Evolutionary conservation across 345 rosid species (phyloP).

Genomic region (Bretschneidera sinensis): DNA sequence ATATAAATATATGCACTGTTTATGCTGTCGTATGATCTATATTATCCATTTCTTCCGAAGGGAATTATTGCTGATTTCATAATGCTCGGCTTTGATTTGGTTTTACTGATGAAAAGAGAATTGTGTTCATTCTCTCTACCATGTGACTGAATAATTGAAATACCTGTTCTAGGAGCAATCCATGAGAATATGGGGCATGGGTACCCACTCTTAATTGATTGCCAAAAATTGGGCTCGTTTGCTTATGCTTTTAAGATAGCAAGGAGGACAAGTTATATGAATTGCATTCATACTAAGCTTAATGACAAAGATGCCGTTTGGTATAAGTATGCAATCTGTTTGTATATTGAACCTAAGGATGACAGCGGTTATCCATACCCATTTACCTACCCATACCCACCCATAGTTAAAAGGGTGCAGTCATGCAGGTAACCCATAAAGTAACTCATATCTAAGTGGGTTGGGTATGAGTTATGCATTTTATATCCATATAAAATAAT

Average conservation of each 20-base stretch:
- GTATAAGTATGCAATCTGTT: not conserved
- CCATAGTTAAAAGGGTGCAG: too few relatives aligned
- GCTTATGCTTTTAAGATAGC: not conserved
- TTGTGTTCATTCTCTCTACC: not conserved
- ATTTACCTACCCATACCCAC: too few relatives aligned
- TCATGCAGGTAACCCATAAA: too few relatives aligned
- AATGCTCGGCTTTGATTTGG: not conserved
- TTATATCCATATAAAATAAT: too few relatives aligned
- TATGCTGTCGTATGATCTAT: too few relatives aligned
- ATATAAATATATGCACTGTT: too few relatives aligned
- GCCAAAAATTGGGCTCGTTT: not conserved
- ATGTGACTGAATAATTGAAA: not conserved
- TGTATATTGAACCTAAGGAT: too few relatives aligned
- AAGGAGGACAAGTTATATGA: not conserved
- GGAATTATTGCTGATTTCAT: not conserved
- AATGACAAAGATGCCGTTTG: not conserved
- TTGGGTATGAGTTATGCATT: too few relatives aligned
- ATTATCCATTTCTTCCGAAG: too few relatives aligned
- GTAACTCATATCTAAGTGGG: too few relatives aligned
- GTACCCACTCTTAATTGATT: not conserved
- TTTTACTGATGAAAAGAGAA: not conserved
- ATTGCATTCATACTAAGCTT: not conserved
- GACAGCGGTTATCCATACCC: too few relatives aligned
- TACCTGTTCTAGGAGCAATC: not conserved
- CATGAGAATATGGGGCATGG: not conserved